phyloP scores from a whole-genome alignment of 2,329 filamentous ascomycete species.

The Metarhizium album region DNA sequence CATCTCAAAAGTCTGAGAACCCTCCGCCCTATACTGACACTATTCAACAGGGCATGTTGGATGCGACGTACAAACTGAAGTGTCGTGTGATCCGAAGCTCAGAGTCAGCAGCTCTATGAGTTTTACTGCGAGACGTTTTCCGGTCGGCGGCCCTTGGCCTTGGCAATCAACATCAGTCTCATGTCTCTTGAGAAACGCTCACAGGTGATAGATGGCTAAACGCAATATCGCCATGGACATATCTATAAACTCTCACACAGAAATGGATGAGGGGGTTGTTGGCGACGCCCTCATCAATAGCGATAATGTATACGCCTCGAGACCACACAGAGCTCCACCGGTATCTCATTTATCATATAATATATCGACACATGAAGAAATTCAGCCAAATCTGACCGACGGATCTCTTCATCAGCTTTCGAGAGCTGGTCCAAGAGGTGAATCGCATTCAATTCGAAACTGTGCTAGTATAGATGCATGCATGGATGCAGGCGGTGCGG shows the following conservation, averaged over 20 bases:
- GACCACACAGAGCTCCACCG: conserved; percentile 8
- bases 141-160: conserved; percentile 5
- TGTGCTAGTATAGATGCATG: conserved; percentile 11
- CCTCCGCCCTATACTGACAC: conserved; percentile 6
- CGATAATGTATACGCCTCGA: conserved; percentile 1
- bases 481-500: conserved; percentile 16
- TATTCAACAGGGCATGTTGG: conserved; percentile 2
- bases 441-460: conserved; percentile 1
- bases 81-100: neutral
- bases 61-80: neutral
- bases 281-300: neutral
- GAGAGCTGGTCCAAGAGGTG: conserved; percentile 25
- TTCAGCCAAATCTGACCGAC: neutral
- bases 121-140: conserved; percentile 2
- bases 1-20: conserved; percentile 4
- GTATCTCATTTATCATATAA: neutral
- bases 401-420: conserved; percentile 20
- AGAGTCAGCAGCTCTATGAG: conserved; percentile 1
- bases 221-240: conserved; percentile 4
- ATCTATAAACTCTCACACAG: neutral
- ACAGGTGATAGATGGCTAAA: conserved; percentile 2
- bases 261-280: neutral
- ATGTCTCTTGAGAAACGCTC: conserved; percentile 3
- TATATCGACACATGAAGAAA: neutral
- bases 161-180: conserved; percentile 2